Evolutionary conservation across 2,329 filamentous ascomycete species (phyloP).

Genomic region (Claviceps monticola): DNA sequence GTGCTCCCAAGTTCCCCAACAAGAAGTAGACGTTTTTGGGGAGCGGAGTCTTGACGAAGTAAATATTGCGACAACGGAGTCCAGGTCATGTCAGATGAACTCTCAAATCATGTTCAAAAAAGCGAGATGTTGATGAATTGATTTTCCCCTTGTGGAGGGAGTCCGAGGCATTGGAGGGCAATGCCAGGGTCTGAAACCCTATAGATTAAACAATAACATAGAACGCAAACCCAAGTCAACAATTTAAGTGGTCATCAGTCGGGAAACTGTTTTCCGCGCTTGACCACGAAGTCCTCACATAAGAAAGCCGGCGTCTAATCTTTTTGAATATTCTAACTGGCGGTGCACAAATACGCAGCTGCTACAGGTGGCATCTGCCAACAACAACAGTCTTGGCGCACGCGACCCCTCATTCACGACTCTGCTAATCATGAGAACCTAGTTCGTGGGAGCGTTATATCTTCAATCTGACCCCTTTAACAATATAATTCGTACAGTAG

Average conservation of each 20-base stretch:
- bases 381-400: background rate
- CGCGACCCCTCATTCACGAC: background rate
- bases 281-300: background rate
- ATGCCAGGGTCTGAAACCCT: background rate
- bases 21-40: constrained; percentile 30
- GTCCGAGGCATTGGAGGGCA: no score
- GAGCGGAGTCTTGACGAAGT: background rate
- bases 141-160: background rate
- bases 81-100: background rate
- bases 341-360: background rate
- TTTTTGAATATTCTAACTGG: background rate
- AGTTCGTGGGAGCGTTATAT: background rate
- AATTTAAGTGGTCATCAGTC: background rate
- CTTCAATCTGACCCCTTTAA: background rate
- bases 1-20: constrained; percentile 68
- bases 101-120: background rate
- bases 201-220: constrained; percentile 7
- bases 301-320: background rate
- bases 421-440: background rate
- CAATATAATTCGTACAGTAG: no score
- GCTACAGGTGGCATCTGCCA: background rate
- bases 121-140: constrained; percentile 1
- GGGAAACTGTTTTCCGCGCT: constrained; percentile 2
- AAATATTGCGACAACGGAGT: background rate
- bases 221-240: constrained; percentile 3